These are phyloP conservation scores for Trametes meyenii DNA, from an alignment of 768 basidiomycete species.

Conservation along the genomic window DNA sequence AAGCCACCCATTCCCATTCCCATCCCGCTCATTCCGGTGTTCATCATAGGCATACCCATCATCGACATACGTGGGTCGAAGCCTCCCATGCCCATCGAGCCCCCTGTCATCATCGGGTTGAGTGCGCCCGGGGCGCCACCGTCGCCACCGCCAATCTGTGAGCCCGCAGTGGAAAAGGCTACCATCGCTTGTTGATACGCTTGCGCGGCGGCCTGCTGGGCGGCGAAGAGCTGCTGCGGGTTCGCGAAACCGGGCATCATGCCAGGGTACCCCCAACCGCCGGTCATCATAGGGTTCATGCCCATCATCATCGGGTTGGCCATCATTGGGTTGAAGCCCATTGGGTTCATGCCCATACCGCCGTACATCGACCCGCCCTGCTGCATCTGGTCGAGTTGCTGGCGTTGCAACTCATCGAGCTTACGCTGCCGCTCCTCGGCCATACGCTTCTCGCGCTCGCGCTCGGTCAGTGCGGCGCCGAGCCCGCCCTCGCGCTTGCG, in stretches of 20 bases:
- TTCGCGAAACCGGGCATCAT: constrained; percentile 57
- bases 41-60: constrained; percentile 79
- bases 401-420: constrained; percentile 86
- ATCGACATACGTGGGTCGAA: constrained; percentile 84
- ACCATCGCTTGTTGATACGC: constrained; percentile 92
- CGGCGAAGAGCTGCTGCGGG: constrained; percentile 82
- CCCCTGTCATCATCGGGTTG: constrained; percentile 62
- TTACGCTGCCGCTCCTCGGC: constrained; percentile 94
- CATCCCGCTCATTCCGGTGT: constrained; percentile 54
- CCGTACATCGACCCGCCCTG: constrained; percentile 76
- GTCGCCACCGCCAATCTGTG: constrained; percentile 65
- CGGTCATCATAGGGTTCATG: constrained; percentile 59
- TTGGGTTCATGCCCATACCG: constrained; percentile 44
- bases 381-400: constrained; percentile 90
- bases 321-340: constrained; percentile 72
- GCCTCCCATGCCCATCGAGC: constrained; percentile 42
- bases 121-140: constrained; percentile 44
- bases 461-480: constrained; percentile 92
- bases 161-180: constrained; percentile 75
- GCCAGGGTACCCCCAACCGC: constrained; percentile 54
- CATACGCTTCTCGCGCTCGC: constrained; percentile 88
- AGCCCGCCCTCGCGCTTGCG: constrained; percentile 94
- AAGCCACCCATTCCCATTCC: constrained; percentile 54
- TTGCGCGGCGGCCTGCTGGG: constrained; percentile 80
- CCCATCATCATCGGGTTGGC: constrained; percentile 67